These are phyloP conservation scores for Pythium dissimile DNA, from an alignment of 352 stramenopile species.

Conservation along the genomic window DNA sequence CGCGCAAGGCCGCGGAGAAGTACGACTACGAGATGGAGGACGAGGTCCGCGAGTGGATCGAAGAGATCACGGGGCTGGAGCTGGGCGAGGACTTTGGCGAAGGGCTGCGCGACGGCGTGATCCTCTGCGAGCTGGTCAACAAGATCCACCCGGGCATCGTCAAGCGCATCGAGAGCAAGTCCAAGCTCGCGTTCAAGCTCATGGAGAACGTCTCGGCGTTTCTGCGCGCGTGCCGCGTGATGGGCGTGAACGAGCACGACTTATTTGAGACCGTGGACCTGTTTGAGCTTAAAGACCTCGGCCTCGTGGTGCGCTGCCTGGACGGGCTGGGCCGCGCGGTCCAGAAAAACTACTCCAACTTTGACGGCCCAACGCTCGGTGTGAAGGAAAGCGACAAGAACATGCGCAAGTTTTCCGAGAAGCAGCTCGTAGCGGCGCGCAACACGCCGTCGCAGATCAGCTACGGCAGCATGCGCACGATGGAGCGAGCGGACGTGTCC, in stretches of 20 bases:
- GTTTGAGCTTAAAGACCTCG: slow-evolving; percentile 87
- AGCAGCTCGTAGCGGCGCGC: slow-evolving; percentile 60
- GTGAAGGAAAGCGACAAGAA: slow-evolving; percentile 84
- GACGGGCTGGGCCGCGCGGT: slow-evolving; percentile 69
- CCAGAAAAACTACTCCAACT: slow-evolving; percentile 72
- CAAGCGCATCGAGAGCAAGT: slow-evolving; percentile 75
- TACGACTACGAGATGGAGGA: slow-evolving; percentile 89
- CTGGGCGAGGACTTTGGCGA: slow-evolving; percentile 82
- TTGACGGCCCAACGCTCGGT: slow-evolving; percentile 67
- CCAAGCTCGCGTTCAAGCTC: slow-evolving; percentile 90
- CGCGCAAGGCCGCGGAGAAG: slow-evolving; percentile 71
- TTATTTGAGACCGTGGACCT: slow-evolving; percentile 90
- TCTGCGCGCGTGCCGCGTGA: slow-evolving; percentile 71
- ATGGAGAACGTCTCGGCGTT: slow-evolving; percentile 91
- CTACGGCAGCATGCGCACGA: slow-evolving; percentile 68
- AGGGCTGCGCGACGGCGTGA: slow-evolving; percentile 70
- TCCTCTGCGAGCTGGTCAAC: slow-evolving; percentile 86
- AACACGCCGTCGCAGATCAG: slow-evolving; percentile 62
- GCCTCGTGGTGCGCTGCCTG: slow-evolving; percentile 77
- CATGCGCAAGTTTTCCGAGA: slow-evolving; percentile 59
- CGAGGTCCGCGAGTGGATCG: slow-evolving; percentile 84
- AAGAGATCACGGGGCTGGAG: slow-evolving; percentile 66
- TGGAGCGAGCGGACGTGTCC: slow-evolving; percentile 51
- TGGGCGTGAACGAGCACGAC: slow-evolving; percentile 89
- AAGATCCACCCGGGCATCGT: slow-evolving; percentile 66